phyloP scores from a whole-genome alignment of 768 basidiomycete genomes.

The Pholiota conissans region DNA sequence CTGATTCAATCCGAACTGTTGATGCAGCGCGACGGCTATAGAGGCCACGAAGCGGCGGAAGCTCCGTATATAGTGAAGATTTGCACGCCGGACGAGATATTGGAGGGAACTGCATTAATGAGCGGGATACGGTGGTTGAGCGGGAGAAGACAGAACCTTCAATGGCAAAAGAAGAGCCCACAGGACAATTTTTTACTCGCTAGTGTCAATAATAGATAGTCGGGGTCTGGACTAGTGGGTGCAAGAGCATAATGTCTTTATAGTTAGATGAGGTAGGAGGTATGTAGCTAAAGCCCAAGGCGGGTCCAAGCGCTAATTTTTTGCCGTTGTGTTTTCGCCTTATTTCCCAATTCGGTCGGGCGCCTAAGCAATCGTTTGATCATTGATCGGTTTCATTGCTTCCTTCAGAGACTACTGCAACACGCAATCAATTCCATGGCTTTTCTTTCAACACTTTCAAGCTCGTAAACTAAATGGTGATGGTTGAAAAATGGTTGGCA shows the following conservation, averaged over 20 bases:
- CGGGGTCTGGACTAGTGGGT: neutral
- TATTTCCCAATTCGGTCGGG: neutral
- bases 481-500: no score
- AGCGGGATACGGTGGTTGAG: neutral
- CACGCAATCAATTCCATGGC: no score
- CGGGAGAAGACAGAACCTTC: neutral
- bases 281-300: no score
- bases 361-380: neutral
- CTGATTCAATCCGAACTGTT: neutral
- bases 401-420: no score
- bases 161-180: neutral
- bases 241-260: neutral
- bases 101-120: neutral
- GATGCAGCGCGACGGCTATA: neutral
- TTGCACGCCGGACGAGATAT: neutral
- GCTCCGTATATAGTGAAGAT: neutral
- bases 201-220: neutral
- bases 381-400: no score
- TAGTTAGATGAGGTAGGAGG: neutral
- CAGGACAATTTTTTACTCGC: neutral
- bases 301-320: neutral
- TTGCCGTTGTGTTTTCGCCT: neutral
- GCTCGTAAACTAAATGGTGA: no score
- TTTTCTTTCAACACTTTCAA: no score
- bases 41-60: neutral